Evolutionary conservation across 805 yeast species (phyloP), one percentile per base, ranked within the genome.

Genomic region (Metschnikowia borealis): DNA sequence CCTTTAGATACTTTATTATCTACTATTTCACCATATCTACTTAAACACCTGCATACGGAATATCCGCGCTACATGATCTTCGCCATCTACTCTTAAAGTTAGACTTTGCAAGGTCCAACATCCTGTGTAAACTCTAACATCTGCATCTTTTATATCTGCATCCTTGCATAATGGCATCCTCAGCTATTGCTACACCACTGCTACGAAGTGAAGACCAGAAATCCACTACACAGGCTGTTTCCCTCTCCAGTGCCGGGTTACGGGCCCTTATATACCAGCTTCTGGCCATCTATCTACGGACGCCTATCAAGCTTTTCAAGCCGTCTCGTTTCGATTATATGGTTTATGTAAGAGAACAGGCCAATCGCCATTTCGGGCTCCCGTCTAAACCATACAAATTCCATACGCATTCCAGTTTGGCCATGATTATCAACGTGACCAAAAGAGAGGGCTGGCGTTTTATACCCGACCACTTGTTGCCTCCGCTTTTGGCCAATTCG

Each of bases 281-380:
- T 35, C 84, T 89, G 41, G 73, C 90, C 0, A 70, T 92, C 31
- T 92, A 91, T 63, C 66, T 90, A 40, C 75, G 97, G 50, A 87
- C 95, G 1, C 85, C 85, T 1, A 86, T 89, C 40, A 91, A 92
- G 70, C 74, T 91, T 20, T 92, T 92, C 65, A 74, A 96, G 34
- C 98, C 98, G 1, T 84, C 96, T 3, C 71, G 97, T 38, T 87
- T 92, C 53, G 98, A 92, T 65, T 89, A 88, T 60, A 71, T 89
- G 62, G 87, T 87, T 6, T 79, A 83, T 48, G 81, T 85, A 0
- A 68, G 90, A 46, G 79, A 80, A 46, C 54, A 71, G 29, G 77
- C 75, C 20, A 65, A 71, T 45, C 77, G 76, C 46, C 80, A 80
- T 34, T 67, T 69, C 49, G 74, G 73, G 41, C 62, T 77, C 15